Conservation (phyloP, 805 yeast species). For the Priceomyces haplophilus region DNA sequence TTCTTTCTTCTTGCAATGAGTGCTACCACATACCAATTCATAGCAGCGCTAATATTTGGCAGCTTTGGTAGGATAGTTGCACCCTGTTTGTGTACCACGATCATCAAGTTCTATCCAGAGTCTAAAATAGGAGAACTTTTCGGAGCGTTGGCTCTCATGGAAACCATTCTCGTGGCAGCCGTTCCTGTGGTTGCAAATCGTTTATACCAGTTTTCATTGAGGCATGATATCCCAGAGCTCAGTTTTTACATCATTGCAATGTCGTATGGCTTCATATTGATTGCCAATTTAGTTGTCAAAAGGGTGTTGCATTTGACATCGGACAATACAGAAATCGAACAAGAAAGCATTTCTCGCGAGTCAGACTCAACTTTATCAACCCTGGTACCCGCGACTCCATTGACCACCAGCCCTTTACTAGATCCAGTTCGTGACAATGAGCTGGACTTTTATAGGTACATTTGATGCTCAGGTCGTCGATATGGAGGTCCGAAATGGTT, state of each 20-base stretch:
- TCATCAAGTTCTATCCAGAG: slow-evolving; percentile 55
- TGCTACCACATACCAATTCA: slow-evolving; percentile 19
- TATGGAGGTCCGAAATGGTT: no score
- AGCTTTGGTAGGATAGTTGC: slow-evolving; percentile 46
- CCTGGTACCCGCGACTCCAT: slow-evolving; percentile 1
- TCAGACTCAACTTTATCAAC: background rate
- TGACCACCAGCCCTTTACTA: background rate
- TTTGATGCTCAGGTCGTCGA: no score
- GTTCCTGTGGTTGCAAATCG: slow-evolving; percentile 48
- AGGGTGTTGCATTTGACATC: slow-evolving; percentile 7
- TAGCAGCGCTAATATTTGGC: slow-evolving; percentile 31
- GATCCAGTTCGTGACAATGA: background rate
- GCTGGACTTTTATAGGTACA: background rate
- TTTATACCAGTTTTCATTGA: slow-evolving; percentile 33
- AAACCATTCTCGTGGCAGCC: slow-evolving; percentile 43
- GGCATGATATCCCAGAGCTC: background rate
- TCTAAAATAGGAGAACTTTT: slow-evolving; percentile 28
- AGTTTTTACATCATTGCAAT: background rate
- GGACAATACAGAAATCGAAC: background rate
- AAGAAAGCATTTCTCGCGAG: background rate
- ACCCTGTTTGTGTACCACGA: slow-evolving; percentile 54
- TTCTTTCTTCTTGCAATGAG: slow-evolving; percentile 33
- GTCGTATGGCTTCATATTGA: background rate
- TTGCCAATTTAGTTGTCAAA: slow-evolving; percentile 5
- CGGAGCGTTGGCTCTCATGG: slow-evolving; percentile 45